Evolutionary conservation across 2,329 filamentous ascomycete genomes (phyloP).

Genomic region (Sphaerostilbella broomeana): DNA sequence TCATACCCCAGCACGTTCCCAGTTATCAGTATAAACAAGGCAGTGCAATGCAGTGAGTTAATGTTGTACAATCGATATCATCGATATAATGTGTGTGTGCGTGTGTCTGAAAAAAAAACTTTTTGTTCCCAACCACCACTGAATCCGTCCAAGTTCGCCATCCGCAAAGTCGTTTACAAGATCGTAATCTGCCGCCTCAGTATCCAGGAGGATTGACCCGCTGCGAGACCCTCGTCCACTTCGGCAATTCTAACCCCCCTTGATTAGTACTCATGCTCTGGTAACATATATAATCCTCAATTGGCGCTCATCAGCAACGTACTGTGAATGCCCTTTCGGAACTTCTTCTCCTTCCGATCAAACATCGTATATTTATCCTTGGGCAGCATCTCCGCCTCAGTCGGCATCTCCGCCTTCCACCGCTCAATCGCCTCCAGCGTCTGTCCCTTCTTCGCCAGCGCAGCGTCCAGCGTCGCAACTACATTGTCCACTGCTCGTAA

Average conservation of each 20-base stretch:
- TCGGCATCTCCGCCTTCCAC: slow-evolving; percentile 96
- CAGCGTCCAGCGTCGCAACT: slow-evolving; percentile 74
- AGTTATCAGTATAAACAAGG: slow-evolving; percentile 16
- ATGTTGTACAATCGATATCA: slow-evolving; percentile 25
- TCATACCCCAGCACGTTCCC: slow-evolving; percentile 8
- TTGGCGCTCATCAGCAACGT: slow-evolving; percentile 46
- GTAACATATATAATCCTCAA: too few relatives aligned
- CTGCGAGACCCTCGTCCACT: slow-evolving; percentile 96
- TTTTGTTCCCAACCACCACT: too few relatives aligned
- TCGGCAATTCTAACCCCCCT: slow-evolving; percentile 57
- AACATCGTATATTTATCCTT: slow-evolving; percentile 98
- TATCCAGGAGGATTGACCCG: slow-evolving; percentile 91
- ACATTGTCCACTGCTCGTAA: slow-evolving; percentile 80
- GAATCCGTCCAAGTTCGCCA: too few relatives aligned
- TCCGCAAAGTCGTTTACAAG: neutral
- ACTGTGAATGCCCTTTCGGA: slow-evolving; percentile 98
- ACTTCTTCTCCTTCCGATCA: slow-evolving; percentile 90
- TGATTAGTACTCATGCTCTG: slow-evolving; percentile 20
- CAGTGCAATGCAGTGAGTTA: too few relatives aligned
- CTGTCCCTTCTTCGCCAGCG: slow-evolving; percentile 66
- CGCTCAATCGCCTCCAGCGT: slow-evolving; percentile 71
- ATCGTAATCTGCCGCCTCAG: slow-evolving; percentile 38
- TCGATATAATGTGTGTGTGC: slow-evolving; percentile 9
- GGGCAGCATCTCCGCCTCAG: slow-evolving; percentile 89
- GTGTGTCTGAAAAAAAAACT: too few relatives aligned